Evolutionary conservation across 1,284 basidiomycete species (phyloP).

Genomic region (Trichosporon faecale): DNA sequence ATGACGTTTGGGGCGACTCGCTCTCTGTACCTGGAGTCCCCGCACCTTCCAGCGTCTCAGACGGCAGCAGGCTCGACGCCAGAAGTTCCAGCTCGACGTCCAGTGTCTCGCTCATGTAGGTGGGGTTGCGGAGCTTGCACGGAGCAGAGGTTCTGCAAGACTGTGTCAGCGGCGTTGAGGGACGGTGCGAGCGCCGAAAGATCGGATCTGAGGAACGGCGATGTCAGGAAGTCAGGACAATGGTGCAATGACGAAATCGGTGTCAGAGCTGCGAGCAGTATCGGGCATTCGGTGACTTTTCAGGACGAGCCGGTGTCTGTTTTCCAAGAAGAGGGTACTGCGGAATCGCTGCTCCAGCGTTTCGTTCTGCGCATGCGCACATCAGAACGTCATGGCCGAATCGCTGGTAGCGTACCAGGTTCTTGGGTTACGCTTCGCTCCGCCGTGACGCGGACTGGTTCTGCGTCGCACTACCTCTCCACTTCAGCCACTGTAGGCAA

Average conservation of each 20-base stretch:
- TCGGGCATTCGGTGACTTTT: slow-evolving; percentile 7
- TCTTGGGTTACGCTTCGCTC: neutral
- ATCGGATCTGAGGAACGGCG: neutral
- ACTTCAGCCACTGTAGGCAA: neutral
- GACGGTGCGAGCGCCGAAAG: neutral
- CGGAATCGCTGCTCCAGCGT: neutral
- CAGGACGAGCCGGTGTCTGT: neutral
- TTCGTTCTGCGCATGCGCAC: neutral
- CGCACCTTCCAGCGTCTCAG: slow-evolving; percentile 55
- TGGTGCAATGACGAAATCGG: slow-evolving; percentile 2
- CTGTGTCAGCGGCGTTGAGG: neutral
- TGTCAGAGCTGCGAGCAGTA: neutral
- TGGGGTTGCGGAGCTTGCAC: slow-evolving; percentile 1
- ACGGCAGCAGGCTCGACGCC: slow-evolving; percentile 61
- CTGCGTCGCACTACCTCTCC: neutral
- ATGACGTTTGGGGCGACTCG: slow-evolving; percentile 4
- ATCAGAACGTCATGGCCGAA: neutral
- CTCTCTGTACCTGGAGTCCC: slow-evolving; percentile 15
- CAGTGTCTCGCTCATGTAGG: slow-evolving; percentile 21
- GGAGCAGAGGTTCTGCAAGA: neutral
- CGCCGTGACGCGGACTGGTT: neutral
- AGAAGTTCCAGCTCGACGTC: slow-evolving; percentile 45
- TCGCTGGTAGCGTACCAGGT: neutral
- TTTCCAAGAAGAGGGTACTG: neutral
- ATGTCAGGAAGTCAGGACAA: neutral